A percentile compares a stretch with the other conserved stretches of the same genome.
Evolutionary conservation across 2,329 filamentous ascomycete genomes (phyloP).

Genomic region (Aureobasidium sp.): DNA sequence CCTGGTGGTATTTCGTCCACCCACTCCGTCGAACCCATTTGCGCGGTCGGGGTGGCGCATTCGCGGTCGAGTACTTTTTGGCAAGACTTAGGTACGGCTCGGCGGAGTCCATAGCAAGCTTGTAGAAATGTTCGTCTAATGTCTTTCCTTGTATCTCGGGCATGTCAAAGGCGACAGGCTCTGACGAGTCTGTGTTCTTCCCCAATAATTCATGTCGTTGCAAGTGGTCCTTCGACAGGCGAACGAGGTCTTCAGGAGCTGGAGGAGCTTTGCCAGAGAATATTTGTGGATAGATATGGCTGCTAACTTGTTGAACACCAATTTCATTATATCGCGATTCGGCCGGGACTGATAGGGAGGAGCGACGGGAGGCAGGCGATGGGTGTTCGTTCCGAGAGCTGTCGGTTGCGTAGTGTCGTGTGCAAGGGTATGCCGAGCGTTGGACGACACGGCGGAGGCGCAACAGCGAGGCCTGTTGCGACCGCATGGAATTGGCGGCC

Average conservation of each 20-base stretch:
- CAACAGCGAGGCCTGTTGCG: conserved; percentile 28
- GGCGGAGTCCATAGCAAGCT: conserved; percentile 74
- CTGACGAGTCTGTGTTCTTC: conserved; percentile 70
- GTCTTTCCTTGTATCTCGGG: conserved; percentile 70
- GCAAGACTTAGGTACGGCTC: conserved; percentile 74
- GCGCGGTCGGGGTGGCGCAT: conserved; percentile 51
- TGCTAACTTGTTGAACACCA: conserved; percentile 86
- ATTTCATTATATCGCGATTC: conserved; percentile 80
- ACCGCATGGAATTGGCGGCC: conserved; percentile 19
- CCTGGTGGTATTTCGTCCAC: conserved; percentile 84
- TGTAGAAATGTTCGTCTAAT: conserved; percentile 90
- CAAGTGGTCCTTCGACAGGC: conserved; percentile 75
- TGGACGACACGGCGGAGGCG: conserved; percentile 16
- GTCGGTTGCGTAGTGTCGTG: conserved; percentile 19
- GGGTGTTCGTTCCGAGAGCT: conserved; percentile 7
- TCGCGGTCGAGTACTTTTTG: conserved; percentile 60
- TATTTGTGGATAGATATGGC: conserved; percentile 71
- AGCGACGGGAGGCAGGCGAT: conserved; percentile 14
- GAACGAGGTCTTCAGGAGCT: conserved; percentile 57
- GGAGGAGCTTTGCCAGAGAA: conserved; percentile 53
- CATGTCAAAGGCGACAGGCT: conserved; percentile 77
- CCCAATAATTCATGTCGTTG: conserved; percentile 77
- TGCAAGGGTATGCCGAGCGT: conserved; percentile 14
- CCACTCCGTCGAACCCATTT: conserved; percentile 75
- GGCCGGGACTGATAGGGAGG: conserved; percentile 30